A percentile compares a stretch with the other conserved stretches of the same genome.
phyloP scores from a whole-genome alignment of 2,329 filamentous ascomycete genomes.

The Scleromitrula shiraiana region DNA sequence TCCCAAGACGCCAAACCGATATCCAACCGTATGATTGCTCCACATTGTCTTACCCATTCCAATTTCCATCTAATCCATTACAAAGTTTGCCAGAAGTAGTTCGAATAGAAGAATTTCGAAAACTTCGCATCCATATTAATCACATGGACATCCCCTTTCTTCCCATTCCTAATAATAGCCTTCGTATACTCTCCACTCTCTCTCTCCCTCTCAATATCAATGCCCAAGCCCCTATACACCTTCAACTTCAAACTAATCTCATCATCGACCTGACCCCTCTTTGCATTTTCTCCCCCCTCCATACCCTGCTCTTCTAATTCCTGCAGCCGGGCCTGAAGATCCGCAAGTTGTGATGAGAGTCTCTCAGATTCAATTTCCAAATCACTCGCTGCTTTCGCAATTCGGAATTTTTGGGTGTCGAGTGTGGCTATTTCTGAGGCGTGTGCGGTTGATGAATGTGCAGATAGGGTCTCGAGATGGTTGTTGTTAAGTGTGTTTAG shows the following conservation, averaged over 20 bases:
- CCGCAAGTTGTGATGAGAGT: conserved; percentile 68
- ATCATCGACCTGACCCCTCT: conserved; percentile 46
- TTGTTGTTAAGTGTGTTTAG: conserved; percentile 68
- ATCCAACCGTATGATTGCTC: neutral
- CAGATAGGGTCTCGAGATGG: conserved; percentile 64
- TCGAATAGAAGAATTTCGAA: conserved; percentile 84
- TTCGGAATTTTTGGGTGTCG: conserved; percentile 89
- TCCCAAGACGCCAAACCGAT: neutral
- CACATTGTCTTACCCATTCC: neutral
- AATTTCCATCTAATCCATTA: conserved; percentile 34
- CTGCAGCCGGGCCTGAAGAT: conserved; percentile 65
- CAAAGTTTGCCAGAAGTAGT: conserved; percentile 91
- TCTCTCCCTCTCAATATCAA: conserved; percentile 69
- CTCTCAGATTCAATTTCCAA: conserved; percentile 92
- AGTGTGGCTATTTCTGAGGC: conserved; percentile 77
- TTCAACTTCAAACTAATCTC: conserved; percentile 70
- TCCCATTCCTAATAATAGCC: conserved; percentile 76
- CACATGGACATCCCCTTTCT: conserved; percentile 87
- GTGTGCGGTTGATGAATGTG: conserved; percentile 72
- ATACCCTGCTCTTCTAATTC: conserved; percentile 83
- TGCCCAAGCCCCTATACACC: conserved; percentile 84
- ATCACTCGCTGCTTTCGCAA: conserved; percentile 84
- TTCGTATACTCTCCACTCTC: conserved; percentile 73
- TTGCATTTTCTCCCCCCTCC: conserved; percentile 51
- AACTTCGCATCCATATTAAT: conserved; percentile 93